Percentiles rank a stretch among this genome's conserved stretches.
These are phyloP conservation scores for Blastomyces emzantsi DNA, from an alignment of 2,329 filamentous ascomycete genomes.

Conservation along the genomic window DNA sequence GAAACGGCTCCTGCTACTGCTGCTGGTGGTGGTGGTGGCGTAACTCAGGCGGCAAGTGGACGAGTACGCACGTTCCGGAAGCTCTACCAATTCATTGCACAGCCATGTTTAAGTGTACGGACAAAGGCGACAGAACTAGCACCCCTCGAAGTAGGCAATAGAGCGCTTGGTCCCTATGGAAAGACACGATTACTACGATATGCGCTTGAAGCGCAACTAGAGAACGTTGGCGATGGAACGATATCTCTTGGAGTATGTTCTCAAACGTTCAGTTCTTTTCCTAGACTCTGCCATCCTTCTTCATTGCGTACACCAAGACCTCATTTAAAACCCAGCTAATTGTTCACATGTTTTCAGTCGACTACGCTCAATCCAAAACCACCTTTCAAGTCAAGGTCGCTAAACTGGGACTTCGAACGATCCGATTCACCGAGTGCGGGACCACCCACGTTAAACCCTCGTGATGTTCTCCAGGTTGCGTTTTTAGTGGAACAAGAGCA, in stretches of 20 bases:
- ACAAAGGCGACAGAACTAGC: constrained; percentile 70
- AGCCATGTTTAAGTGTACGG: constrained; percentile 77
- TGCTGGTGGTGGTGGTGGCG: constrained; percentile 17
- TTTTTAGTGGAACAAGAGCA: constrained; percentile 52
- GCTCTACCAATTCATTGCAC: constrained; percentile 92
- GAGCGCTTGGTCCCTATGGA: constrained; percentile 37
- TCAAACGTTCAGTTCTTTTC: constrained; percentile 1
- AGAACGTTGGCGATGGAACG: constrained; percentile 80
- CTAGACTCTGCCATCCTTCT: background rate
- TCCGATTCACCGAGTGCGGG: constrained; percentile 25
- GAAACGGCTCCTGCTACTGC: constrained; percentile 19
- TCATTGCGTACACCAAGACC: background rate
- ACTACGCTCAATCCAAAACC: constrained; percentile 43
- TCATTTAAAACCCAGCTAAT: background rate
- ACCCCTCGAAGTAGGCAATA: constrained; percentile 38
- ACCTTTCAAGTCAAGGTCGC: constrained; percentile 45
- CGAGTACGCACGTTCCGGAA: constrained; percentile 83
- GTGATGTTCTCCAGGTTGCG: constrained; percentile 56
- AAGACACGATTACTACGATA: constrained; percentile 44
- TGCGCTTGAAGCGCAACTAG: constrained; percentile 85
- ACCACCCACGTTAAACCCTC: constrained; percentile 47
- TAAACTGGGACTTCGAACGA: constrained; percentile 46
- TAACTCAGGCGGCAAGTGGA: constrained; percentile 42
- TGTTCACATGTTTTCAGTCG: constrained; percentile 25
- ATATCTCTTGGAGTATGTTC: constrained; percentile 61